These are phyloP conservation scores for Houttuynia cordata DNA, from an alignment of 164 flowering plant species.

Conservation along the genomic window DNA sequence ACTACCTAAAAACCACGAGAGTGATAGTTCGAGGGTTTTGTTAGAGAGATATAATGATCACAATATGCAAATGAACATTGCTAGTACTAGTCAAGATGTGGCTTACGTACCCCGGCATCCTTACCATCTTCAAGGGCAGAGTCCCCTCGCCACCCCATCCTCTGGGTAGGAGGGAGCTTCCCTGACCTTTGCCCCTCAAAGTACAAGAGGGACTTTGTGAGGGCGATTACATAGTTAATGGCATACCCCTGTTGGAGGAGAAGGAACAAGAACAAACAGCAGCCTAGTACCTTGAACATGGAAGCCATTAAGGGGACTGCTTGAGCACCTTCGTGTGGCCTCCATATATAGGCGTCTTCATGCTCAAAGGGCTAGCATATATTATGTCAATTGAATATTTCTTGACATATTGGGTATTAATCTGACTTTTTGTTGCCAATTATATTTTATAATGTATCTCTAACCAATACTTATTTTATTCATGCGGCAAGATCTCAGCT, in stretches of 20 bases:
- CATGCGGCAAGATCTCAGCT: too few relatives aligned
- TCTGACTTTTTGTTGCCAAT: too few relatives aligned
- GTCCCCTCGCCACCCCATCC: conserved; percentile 37
- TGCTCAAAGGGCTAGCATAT: too few relatives aligned
- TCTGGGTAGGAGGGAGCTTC: conserved; percentile 25
- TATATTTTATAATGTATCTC: too few relatives aligned
- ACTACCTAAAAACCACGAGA: too few relatives aligned
- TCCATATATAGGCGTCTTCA: background rate
- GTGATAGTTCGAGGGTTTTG: too few relatives aligned
- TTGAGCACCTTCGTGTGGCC: background rate
- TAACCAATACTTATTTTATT: too few relatives aligned
- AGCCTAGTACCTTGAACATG: background rate
- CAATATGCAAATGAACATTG: background rate
- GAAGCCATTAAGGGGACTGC: conserved; percentile 1
- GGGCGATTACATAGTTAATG: conserved; percentile 22
- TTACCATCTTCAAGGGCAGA: conserved; percentile 33
- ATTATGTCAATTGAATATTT: too few relatives aligned
- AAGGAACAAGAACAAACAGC: background rate
- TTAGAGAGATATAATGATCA: too few relatives aligned
- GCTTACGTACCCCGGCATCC: conserved; percentile 18
- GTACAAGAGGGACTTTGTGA: conserved; percentile 27
- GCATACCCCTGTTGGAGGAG: conserved; percentile 8
- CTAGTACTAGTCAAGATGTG: background rate
- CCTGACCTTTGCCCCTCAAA: conserved; percentile 45
- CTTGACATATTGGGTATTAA: too few relatives aligned